A percentile compares a stretch with the other conserved stretches of the same genome.
phyloP scores from a whole-genome alignment of 257 asterid species.

The Asclepias syriaca region DNA sequence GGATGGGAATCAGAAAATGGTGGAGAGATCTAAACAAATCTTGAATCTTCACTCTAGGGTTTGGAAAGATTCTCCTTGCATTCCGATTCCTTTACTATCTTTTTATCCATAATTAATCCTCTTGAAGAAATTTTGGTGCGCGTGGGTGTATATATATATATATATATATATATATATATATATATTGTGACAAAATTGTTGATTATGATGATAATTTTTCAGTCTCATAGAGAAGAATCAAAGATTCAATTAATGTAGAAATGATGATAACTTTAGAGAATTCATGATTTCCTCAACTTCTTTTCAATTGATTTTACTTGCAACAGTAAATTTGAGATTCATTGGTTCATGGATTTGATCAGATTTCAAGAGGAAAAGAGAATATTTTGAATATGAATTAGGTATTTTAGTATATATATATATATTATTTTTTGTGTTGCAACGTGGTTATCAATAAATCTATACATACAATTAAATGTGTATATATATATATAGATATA shows the following conservation, averaged over 20 bases:
- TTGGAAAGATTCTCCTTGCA: conserved; percentile 63
- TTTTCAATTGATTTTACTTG: not conserved
- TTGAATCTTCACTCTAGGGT: conserved; percentile 58
- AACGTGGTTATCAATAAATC: too few relatives aligned
- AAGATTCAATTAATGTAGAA: not conserved
- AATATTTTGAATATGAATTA: too few relatives aligned
- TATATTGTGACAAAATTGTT: not conserved
- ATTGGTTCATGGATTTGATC: too few relatives aligned
- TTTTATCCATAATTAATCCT: conserved; percentile 36
- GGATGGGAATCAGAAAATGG: conserved; percentile 35
- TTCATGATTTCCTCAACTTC: too few relatives aligned
- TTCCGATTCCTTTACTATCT: conserved; percentile 50
- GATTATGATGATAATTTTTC: not conserved
- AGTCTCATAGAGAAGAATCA: not conserved
- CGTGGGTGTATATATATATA: not conserved
- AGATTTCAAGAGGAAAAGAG: too few relatives aligned
- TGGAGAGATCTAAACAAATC: conserved; percentile 52
- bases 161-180: conserved; percentile 1
- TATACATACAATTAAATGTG: too few relatives aligned
- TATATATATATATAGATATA: too few relatives aligned
- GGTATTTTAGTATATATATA: too few relatives aligned
- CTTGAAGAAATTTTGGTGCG: not conserved
- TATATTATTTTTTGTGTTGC: too few relatives aligned
- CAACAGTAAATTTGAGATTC: too few relatives aligned
- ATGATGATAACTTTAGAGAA: too few relatives aligned